Evolutionary conservation across 1,284 basidiomycete species (phyloP), one percentile per base, ranked within the genome.

Genomic region (Agroathelia rolfsii): DNA sequence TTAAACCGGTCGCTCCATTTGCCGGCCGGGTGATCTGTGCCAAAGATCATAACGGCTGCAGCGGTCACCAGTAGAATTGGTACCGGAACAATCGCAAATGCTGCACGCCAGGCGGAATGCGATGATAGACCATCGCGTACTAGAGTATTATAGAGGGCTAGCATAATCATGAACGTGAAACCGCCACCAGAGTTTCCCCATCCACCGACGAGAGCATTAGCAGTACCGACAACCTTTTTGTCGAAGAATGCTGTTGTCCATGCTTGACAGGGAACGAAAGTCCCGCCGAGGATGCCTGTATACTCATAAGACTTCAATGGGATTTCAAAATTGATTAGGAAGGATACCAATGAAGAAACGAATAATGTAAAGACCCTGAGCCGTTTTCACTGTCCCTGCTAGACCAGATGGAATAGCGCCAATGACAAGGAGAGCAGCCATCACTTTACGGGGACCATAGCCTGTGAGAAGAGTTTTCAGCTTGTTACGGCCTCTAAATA

Each of bases 391-490:
- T 0, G 70, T 68, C 3, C 74, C 75, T 1, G 75, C 74, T 5
- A 78, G 51, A 1, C 71, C 77, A 2, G 71, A 75, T 1, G 77
- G 77, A 24, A 81, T 70, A 2, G 76, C 72, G 4, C 76, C 76
- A 0, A 73, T 39, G 29, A 76, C 46, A 14, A 81, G 63, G 13
- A 80, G 50, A 1, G 42, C 51, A 5, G 71, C 74, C 70, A 81
- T 76, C 14, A 76, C 67, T 38, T 69, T 69, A 12, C 77, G 57
- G 0, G 75, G 75, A 9, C 72, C 72, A 53, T 57, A 74, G 5
- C 48, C 56, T 59, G 32, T 5, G 30, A 31, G 15, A 32, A n/a
- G n/a, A n/a, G n/a, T n/a, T 21, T 11, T 32, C 15, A 35, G n/a
- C 5, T n/a, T 2, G n/a, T n/a, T n/a, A 16, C 1, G 34, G 10